Conservation (phyloP, 164 flowering plant genomes). For the Malania oleifera region DNA sequence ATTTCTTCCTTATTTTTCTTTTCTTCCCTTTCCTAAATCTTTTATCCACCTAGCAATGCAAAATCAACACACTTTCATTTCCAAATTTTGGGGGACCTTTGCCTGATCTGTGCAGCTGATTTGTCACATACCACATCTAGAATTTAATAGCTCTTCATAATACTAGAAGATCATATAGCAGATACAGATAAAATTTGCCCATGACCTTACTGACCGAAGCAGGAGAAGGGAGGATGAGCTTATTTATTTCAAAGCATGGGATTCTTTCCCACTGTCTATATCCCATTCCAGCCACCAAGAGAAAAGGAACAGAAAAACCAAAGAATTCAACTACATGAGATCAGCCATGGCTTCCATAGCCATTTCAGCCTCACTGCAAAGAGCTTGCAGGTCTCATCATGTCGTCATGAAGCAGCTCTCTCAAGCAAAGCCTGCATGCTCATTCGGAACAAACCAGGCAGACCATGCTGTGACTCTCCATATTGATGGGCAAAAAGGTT, state of each 20-base stretch:
- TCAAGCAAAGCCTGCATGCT: slow-evolving; percentile 11
- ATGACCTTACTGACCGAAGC: slow-evolving; percentile 18
- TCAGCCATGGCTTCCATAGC: slow-evolving; percentile 43
- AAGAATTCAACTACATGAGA: neutral
- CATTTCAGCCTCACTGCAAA: slow-evolving; percentile 38
- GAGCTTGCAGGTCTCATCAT: slow-evolving; percentile 35
- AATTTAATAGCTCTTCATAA: too few species aligned
- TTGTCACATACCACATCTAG: too few species aligned
- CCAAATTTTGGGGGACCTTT: too few species aligned
- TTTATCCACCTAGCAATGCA: too few species aligned
- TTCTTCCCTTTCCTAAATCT: too few species aligned
- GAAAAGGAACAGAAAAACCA: slow-evolving; percentile 5
- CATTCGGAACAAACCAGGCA: slow-evolving; percentile 24
- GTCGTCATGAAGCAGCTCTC: slow-evolving; percentile 28
- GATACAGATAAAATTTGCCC: too few species aligned
- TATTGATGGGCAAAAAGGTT: slow-evolving; percentile 14
- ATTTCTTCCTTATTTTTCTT: too few species aligned
- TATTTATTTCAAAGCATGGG: slow-evolving; percentile 28
- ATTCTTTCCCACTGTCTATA: slow-evolving; percentile 6
- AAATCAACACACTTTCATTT: too few species aligned
- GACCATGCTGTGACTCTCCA: slow-evolving; percentile 22
- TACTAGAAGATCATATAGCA: too few species aligned
- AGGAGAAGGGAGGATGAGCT: slow-evolving; percentile 24
- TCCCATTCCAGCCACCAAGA: neutral
- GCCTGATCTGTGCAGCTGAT: too few species aligned